Percentiles rank a stretch among this genome's conserved stretches.
Evolutionary conservation across 2,329 filamentous ascomycete species (phyloP).

Genomic region (Fusarium sp.): DNA sequence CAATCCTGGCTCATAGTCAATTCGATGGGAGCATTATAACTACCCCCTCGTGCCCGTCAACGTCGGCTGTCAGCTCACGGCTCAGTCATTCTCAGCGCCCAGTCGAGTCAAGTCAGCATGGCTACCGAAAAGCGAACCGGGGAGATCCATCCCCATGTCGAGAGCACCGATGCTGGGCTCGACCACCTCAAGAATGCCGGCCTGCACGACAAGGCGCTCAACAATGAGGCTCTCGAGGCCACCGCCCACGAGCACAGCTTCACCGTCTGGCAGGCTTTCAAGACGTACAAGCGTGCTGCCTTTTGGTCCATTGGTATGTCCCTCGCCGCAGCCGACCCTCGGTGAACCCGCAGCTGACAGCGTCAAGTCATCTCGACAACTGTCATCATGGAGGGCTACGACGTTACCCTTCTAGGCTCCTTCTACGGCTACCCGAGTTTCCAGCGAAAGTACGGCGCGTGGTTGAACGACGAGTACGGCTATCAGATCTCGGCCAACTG

Average conservation of each 20-base stretch:
- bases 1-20: background rate
- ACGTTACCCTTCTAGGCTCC: constrained; percentile 56
- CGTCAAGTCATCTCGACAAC: constrained; percentile 54
- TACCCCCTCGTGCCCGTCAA: constrained; percentile 1
- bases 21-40: constrained; percentile 19
- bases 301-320: constrained; percentile 53
- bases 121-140: constrained; percentile 34
- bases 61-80: background rate
- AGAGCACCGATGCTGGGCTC: constrained; percentile 45
- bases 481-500: constrained; percentile 60
- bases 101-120: constrained; percentile 32
- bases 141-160: constrained; percentile 42
- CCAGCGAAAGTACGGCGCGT: constrained; percentile 53
- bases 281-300: constrained; percentile 53
- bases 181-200: constrained; percentile 47
- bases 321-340: no score
- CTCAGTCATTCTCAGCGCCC: background rate
- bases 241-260: constrained; percentile 52
- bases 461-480: constrained; percentile 45
- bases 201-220: constrained; percentile 51
- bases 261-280: constrained; percentile 48
- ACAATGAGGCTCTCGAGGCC: constrained; percentile 49
- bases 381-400: constrained; percentile 63
- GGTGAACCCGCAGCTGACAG: constrained; percentile 5
- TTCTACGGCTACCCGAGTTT: constrained; percentile 57